These are phyloP conservation scores for Aphanomyces cochlioides DNA, from an alignment of 352 stramenopile genomes.

Conservation along the genomic window DNA sequence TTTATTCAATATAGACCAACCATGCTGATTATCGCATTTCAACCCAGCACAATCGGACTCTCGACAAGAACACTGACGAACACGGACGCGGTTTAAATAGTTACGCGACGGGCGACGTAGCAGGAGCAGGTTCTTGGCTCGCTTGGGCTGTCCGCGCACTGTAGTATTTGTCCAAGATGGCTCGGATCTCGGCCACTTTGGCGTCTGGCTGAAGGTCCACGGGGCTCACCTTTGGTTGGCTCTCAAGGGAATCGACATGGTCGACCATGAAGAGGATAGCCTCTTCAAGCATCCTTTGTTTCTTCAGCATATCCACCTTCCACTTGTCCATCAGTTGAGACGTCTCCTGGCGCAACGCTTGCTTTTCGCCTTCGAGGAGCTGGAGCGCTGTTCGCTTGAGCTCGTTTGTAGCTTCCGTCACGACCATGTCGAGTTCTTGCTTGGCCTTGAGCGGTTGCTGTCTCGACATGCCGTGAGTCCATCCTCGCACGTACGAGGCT, in stretches of 20 bases:
- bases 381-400: slow-evolving; percentile 1
- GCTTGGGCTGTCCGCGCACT: not conserved
- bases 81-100: no score
- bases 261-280: slow-evolving; percentile 16
- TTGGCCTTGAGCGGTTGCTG: not conserved
- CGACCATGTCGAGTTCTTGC: slow-evolving; percentile 11
- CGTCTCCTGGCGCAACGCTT: not conserved
- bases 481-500: not conserved
- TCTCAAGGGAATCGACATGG: slow-evolving; percentile 1
- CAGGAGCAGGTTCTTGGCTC: no score
- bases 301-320: slow-evolving; percentile 2
- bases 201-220: not conserved
- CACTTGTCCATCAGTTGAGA: not conserved
- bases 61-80: no score
- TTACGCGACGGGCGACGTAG: no score
- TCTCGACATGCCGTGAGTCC: slow-evolving; percentile 4
- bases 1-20: slow-evolving; percentile 7
- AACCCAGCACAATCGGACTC: no score
- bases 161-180: slow-evolving; percentile 16
- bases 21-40: not conserved
- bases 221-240: not conserved
- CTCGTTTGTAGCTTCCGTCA: not conserved
- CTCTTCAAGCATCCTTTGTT: slow-evolving; percentile 23
- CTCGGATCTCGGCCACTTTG: slow-evolving; percentile 11
- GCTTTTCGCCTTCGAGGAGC: not conserved